Evolutionary conservation across 345 rosid genomes (phyloP), one percentile per base, ranked within the genome.

Genomic region (Populus tremula): DNA sequence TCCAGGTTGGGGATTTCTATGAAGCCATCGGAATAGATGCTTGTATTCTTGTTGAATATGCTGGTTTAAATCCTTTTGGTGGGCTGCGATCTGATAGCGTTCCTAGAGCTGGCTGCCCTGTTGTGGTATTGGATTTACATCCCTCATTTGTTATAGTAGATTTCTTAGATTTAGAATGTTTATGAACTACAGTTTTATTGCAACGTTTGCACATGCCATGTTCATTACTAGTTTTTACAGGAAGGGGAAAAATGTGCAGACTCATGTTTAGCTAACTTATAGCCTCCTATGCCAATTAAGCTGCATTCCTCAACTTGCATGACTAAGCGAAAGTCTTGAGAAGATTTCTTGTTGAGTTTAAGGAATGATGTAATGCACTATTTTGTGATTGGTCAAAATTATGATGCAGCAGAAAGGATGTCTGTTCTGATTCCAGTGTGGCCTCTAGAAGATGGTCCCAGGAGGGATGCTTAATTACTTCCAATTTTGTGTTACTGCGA

Each of bases 41-140:
- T 45, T 95, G 99, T 80, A 80, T 95, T 80, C 94, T 95, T 38
- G 99, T 95, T 73, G 99, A 95, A 82, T 89, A 87, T 86, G 99
- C 99, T 83, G 99, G 99, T 84, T 77, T 95, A 68, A 95, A 95
- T 87, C 99, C 99, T 68, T 92, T 92, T 84, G 99, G 99, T 70
- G 98, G 97, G 80, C 77, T 90, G 79, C 96, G 97, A 41, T 82
- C 96, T 4, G 99, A 92, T 78, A 92, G 92, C 75, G 80, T 91
- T 79, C 99, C 99, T 13, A 91, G 88, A 86, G 99, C 99, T 85
- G 99, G 99, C 72, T 95, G 99, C 81, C 99, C 99, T 74, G 87
- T 93, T 25, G 85, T 93, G 98, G 99, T 95, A 92, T 73, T 54
- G 23, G 67, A 39, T 73, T 79, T 61, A 76, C 72, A 65, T 23